Conservation (phyloP, 2,329 filamentous ascomycete genomes). For the Cordyceps javanica region DNA sequence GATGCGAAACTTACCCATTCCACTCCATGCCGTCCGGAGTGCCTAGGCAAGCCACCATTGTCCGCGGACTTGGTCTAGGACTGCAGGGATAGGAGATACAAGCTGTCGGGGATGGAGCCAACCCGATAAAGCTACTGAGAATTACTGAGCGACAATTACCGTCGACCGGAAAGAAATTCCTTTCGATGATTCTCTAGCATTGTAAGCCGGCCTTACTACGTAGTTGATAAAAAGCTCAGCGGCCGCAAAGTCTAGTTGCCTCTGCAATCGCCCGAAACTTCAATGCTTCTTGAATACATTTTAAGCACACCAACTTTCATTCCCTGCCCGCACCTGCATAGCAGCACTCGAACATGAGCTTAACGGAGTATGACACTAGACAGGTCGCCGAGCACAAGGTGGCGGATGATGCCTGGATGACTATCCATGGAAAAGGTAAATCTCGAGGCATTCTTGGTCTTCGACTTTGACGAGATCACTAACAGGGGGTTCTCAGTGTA, state of each 20-base stretch:
- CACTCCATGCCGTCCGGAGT: neutral
- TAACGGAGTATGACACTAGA: conserved; percentile 24
- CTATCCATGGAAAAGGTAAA: conserved; percentile 47
- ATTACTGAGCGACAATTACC: conserved; percentile 3
- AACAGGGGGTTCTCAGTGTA: conserved; percentile 33
- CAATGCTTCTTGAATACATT: neutral
- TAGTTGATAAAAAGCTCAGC: neutral
- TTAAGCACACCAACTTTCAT: neutral
- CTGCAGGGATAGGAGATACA: conserved; percentile 3
- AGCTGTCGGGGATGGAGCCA: neutral
- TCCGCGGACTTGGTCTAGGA: neutral
- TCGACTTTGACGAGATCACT: neutral
- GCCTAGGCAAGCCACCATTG: neutral
- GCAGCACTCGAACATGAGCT: neutral
- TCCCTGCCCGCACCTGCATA: neutral
- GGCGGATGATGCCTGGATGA: conserved; percentile 45
- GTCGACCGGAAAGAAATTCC: neutral
- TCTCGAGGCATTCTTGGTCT: accelerated
- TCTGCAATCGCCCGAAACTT: neutral
- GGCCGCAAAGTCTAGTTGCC: neutral
- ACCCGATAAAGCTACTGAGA: neutral
- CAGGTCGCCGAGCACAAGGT: conserved; percentile 45
- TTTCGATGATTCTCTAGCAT: neutral
- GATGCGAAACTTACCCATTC: neutral
- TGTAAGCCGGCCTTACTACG: neutral